Conservation (phyloP, 106 monocot genomes). For the Apostasia ramifera region DNA sequence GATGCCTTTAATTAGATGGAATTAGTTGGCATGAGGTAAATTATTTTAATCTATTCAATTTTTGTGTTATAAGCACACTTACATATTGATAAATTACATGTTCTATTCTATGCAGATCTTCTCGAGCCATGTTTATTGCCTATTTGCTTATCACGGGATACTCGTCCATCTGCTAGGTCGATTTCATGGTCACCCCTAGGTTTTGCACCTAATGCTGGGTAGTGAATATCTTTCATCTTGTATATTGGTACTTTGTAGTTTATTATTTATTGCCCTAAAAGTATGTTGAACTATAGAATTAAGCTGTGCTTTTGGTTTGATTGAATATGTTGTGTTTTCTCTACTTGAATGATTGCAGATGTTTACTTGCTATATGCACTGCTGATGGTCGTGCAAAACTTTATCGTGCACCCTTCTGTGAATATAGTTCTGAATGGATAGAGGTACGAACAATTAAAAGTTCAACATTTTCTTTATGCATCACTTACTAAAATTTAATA, state of each 20-base stretch:
- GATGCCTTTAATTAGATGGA: too few species aligned
- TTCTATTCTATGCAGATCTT: constrained; percentile 45
- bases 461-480: too few species aligned
- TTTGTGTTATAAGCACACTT: too few species aligned
- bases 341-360: constrained; percentile 33
- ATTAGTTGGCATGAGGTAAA: too few species aligned
- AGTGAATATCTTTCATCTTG: neutral
- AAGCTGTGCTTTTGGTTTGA: neutral
- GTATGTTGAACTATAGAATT: neutral
- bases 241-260: neutral
- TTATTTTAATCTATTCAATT: too few species aligned
- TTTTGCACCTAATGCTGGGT: constrained; percentile 78
- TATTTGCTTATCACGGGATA: constrained; percentile 48
- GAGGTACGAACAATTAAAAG: constrained; percentile 37
- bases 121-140: constrained; percentile 47
- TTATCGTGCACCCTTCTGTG: constrained; percentile 66
- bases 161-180: constrained; percentile 70
- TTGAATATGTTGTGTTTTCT: neutral
- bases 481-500: too few species aligned
- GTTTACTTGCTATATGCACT: constrained; percentile 86
- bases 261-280: neutral
- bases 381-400: constrained; percentile 75
- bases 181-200: constrained; percentile 90
- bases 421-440: constrained; percentile 74
- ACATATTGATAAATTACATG: neutral